Evolutionary conservation across 164 flowering plant species (phyloP).

Genomic region (Amborella trichopoda): DNA sequence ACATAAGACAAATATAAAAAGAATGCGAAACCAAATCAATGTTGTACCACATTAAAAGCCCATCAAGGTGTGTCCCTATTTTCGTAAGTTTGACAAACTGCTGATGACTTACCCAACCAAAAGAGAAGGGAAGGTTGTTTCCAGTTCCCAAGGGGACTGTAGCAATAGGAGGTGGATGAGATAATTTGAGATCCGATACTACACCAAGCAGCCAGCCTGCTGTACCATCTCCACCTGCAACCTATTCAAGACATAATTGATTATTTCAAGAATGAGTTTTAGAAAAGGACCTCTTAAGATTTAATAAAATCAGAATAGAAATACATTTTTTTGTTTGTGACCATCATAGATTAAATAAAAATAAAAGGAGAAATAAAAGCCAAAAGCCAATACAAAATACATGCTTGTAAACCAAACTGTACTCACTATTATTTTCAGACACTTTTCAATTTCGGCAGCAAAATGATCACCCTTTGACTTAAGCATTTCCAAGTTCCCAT

Average conservation of each 20-base stretch:
- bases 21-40: background rate
- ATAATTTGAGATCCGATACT: slow-evolving; percentile 69
- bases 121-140: slow-evolving; percentile 78
- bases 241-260: slow-evolving; percentile 28
- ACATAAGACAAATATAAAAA: background rate
- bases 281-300: no score
- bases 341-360: no score
- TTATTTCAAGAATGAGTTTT: background rate
- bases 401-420: no score
- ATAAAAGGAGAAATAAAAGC: background rate
- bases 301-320: no score
- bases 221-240: slow-evolving; percentile 98
- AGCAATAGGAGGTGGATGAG: slow-evolving; percentile 81
- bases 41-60: background rate
- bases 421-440: slow-evolving; percentile 64
- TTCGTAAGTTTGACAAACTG: background rate
- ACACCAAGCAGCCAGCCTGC: slow-evolving; percentile 95
- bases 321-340: no score
- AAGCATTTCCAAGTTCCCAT: slow-evolving; percentile 40
- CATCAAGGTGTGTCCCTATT: background rate
- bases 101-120: slow-evolving; percentile 73
- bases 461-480: slow-evolving; percentile 26
- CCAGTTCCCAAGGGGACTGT: slow-evolving; percentile 93
- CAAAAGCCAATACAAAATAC: background rate
- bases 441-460: slow-evolving; percentile 38